Evolutionary conservation across 164 flowering plant species (phyloP), one percentile per base, ranked within the genome.

Genomic region (Echeveria elegans): DNA sequence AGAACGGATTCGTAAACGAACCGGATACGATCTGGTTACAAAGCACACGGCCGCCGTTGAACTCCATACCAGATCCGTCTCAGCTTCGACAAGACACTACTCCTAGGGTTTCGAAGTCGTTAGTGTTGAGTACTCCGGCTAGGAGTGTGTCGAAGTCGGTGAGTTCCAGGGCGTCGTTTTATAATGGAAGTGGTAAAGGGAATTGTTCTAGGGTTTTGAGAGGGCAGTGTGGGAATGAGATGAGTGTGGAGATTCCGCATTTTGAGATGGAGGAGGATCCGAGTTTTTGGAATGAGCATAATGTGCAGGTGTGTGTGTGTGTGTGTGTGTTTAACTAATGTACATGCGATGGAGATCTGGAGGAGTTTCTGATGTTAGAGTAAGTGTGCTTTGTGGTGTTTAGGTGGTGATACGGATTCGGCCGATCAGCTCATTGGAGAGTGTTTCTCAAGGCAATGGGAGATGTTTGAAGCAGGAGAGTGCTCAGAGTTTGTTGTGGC

Each of bases 391-490:
- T 34, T n/a, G 47, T 66, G 67, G 5, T 38, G 21, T 69, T 47
- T 64, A 92, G 97, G 94, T 89, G 16, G 68, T 89, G 81, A 82
- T 92, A 71, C 77, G 95, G 23, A 80, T 92, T 67, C 82, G 96
- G 19, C 96, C 98, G 0, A 37, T 88, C 41, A 89, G 77, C 74
- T 66, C 68, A 1, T 26, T 68, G 62, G 98, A 89, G 79, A 85
- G 66, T 73, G 72, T 72, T 63, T 72, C 82, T 18, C 89, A 81
- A 79, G 92, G 90, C 24, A 63, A 77, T 41, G 75, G 71, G 23
- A 74, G 83, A 70, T 89, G 98, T 69, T 78, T 92, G 81, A 82
- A 74, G 73, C 98, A 88, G 74, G 96, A 92, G 66, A 89, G 88
- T 76, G 76, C 82, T 2, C 82, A 85, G 64, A 82, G 83, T 37